Evolutionary conservation across 2,329 filamentous ascomycete species (phyloP), one percentile per base, ranked within the genome.

Genomic region (Ambrosiella cleistominuta): DNA sequence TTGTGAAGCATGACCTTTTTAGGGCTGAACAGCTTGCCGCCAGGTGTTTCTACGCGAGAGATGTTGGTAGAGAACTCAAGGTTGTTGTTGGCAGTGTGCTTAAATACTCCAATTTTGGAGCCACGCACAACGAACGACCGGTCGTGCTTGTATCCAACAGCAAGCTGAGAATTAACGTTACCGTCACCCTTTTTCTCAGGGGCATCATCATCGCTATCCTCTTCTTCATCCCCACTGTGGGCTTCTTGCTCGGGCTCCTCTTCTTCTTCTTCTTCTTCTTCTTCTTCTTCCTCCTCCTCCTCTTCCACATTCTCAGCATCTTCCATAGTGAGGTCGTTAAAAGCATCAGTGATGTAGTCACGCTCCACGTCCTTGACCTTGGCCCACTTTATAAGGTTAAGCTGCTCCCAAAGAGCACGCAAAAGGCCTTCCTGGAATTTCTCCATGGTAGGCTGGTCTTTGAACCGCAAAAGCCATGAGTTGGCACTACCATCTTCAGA

Each of bases 81-180:
- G 63, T 91, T 84, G 68, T 97, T 94, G 71, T 95, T 87, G 0
- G 83, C 76, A 0, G 89, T 95, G 67, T 98, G 93, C 70, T 94
- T 97, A 79, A 98, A 98, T 45, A 98, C 93, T 57, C 93, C 93
- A 68, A 98, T 98, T 77, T 97, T 96, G 65, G 90, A 93, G 38
- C 93, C 93, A 62, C 93, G 85, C 49, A 98, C 89, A 59, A 98
- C 93, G 65, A 97, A 98, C 0, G 93, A 97, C 61, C 93, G 82
- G 68, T 98, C 93, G 63, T 96, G 86, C 70, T 95, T 97, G 73
- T 95, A 95, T 58, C 93, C 93, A 56, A 98, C 93, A 11, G 93
- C 93, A 57, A 98, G 78, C 66, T 93, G 87, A 1, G 89, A 94
- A 74, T 97, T 98, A 68, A 88, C 79, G 65, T 94, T 90, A 47